Evolutionary conservation across 495 filamentous ascomycete genomes (phyloP).

Genomic region (Penicillium chermesinum): DNA sequence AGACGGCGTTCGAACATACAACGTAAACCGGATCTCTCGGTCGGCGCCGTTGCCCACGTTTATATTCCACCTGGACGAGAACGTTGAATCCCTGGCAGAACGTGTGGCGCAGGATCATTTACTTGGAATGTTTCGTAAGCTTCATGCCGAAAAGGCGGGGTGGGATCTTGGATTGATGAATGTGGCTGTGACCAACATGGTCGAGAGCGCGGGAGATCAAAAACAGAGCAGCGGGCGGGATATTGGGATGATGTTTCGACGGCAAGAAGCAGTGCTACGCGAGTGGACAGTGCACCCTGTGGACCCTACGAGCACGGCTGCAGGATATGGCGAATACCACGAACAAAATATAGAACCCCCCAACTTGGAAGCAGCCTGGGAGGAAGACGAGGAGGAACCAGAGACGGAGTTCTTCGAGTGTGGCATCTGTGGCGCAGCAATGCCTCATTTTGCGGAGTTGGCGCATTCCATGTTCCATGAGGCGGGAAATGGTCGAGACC

Average conservation of each 20-base stretch:
- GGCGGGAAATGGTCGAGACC: not conserved
- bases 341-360: too few species aligned
- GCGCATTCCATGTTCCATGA: conserved; percentile 71
- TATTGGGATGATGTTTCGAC: conserved; percentile 64
- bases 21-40: conserved; percentile 62
- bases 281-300: conserved; percentile 44
- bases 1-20: conserved; percentile 46
- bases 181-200: conserved; percentile 82
- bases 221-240: conserved; percentile 50
- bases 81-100: conserved; percentile 54
- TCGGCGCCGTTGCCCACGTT: conserved; percentile 62
- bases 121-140: conserved; percentile 63
- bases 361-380: conserved; percentile 15
- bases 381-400: conserved; percentile 44
- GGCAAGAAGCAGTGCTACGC: conserved; percentile 58
- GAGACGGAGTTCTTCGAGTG: conserved; percentile 45
- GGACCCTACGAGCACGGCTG: too few species aligned
- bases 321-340: too few species aligned
- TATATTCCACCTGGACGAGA: conserved; percentile 58
- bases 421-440: conserved; percentile 52
- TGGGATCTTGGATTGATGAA: conserved; percentile 84
- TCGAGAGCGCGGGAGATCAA: conserved; percentile 49
- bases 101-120: conserved; percentile 63
- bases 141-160: conserved; percentile 62
- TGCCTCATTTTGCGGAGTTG: conserved; percentile 66